phyloP scores from a whole-genome alignment of 1,139 yeast species.

The Saccharomycopsis hybrid region DNA sequence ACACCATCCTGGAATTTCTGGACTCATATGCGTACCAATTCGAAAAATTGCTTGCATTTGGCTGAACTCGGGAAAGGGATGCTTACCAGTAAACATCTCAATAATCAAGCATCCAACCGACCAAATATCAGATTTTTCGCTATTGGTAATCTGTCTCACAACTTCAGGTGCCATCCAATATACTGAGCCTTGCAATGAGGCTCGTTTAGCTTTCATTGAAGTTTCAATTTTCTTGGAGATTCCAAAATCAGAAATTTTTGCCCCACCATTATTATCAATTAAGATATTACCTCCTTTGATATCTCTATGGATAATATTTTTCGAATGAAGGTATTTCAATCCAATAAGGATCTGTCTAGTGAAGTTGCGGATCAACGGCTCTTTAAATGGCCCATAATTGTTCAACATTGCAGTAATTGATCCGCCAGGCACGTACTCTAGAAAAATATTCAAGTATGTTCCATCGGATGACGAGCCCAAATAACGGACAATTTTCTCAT shows the following conservation, averaged over 20 bases:
- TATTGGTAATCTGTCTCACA: slow-evolving; percentile 82
- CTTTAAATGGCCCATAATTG: slow-evolving; percentile 89
- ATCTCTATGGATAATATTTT: slow-evolving; percentile 83
- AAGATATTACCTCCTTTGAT: slow-evolving; percentile 90
- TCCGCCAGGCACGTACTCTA: slow-evolving; percentile 97
- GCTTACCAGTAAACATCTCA: slow-evolving; percentile 93
- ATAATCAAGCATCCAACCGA: slow-evolving; percentile 86
- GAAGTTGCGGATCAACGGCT: slow-evolving; percentile 77
- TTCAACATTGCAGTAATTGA: slow-evolving; percentile 81
- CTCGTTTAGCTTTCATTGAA: slow-evolving; percentile 42
- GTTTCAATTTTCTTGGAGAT: slow-evolving; percentile 69
- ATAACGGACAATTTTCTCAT: slow-evolving; percentile 88
- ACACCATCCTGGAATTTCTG: slow-evolving; percentile 72
- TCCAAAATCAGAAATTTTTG: slow-evolving; percentile 91
- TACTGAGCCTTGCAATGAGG: slow-evolving; percentile 87
- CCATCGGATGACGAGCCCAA: slow-evolving; percentile 78
- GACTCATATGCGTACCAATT: slow-evolving; percentile 76
- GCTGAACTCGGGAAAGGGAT: slow-evolving; percentile 88
- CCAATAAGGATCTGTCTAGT: slow-evolving; percentile 82
- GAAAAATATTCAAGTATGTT: slow-evolving; percentile 66
- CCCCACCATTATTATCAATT: slow-evolving; percentile 86
- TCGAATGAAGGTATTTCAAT: slow-evolving; percentile 69
- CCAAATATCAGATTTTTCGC: slow-evolving; percentile 93
- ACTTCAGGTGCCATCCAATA: slow-evolving; percentile 99
- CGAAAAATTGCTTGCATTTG: slow-evolving; percentile 96